Percentiles rank a stretch among this genome's conserved stretches.
phyloP scores from a whole-genome alignment of 371 early-diverging fungal genomes.

The Mucor velutinosus region DNA sequence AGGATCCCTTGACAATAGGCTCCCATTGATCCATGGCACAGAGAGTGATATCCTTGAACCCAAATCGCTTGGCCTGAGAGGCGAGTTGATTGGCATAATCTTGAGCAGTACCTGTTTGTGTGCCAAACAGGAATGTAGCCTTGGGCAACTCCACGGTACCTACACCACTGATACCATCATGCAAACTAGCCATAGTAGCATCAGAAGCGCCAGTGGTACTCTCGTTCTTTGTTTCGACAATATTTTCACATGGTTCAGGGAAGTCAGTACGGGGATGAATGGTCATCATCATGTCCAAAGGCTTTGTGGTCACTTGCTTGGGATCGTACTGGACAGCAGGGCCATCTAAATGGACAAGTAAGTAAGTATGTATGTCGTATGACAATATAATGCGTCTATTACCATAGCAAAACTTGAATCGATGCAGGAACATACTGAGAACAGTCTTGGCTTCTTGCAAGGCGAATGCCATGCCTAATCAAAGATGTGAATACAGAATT shows the following conservation, averaged over 20 bases:
- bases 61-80: conserved; percentile 43
- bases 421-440: conserved; percentile 45
- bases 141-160: conserved; percentile 24
- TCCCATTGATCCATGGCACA: conserved; percentile 50
- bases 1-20: conserved; percentile 29
- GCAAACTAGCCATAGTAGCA: background rate
- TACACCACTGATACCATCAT: background rate
- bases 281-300: conserved; percentile 31
- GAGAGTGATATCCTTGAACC: conserved; percentile 37
- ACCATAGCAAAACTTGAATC: conserved; percentile 39
- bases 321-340: conserved; percentile 32
- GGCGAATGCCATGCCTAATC: conserved; percentile 36
- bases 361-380: background rate
- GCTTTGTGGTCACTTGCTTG: conserved; percentile 36
- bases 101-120: conserved; percentile 57
- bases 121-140: conserved; percentile 53
- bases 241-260: conserved; percentile 15
- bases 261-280: conserved; percentile 40
- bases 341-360: conserved; percentile 20
- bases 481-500: background rate
- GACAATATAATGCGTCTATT: background rate
- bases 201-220: background rate
- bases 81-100: conserved; percentile 52
- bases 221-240: conserved; percentile 1
- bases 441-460: conserved; percentile 59